These are phyloP conservation scores for Alisma plantagoaquatica DNA, from an alignment of 106 monocot species.

Conservation along the genomic window DNA sequence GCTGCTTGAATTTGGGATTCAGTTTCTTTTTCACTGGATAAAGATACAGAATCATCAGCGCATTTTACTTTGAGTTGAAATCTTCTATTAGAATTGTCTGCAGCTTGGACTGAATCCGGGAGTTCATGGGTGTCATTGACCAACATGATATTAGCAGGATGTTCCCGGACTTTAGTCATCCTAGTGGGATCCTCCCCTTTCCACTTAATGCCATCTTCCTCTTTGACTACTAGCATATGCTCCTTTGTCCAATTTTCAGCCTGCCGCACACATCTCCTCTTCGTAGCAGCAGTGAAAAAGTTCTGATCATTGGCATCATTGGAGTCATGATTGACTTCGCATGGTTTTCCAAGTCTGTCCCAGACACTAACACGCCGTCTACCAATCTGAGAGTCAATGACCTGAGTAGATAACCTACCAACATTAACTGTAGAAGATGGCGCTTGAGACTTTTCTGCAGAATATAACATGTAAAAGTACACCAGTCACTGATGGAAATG, in stretches of 20 bases:
- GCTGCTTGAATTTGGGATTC: slow-evolving; percentile 15
- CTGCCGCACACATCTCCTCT: slow-evolving; percentile 1
- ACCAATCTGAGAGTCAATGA: slow-evolving; percentile 17
- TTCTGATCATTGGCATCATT: background rate
- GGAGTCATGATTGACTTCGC: slow-evolving; percentile 8
- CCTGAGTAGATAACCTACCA: slow-evolving; percentile 20
- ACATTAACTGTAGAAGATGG: slow-evolving; percentile 1
- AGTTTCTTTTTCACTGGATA: slow-evolving; percentile 14
- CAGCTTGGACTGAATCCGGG: no score
- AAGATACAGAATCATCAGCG: slow-evolving; percentile 16
- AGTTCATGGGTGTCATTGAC: no score
- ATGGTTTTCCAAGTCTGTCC: slow-evolving; percentile 82
- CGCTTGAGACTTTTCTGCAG: slow-evolving; percentile 35
- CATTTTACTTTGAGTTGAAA: no score
- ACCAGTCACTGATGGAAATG: no score
- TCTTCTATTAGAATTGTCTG: no score
- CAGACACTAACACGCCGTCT: slow-evolving; percentile 62
- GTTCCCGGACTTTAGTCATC: no score
- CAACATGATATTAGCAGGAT: no score
- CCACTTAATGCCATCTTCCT: no score
- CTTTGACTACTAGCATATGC: no score
- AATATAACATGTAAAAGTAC: no score
- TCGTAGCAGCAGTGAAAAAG: slow-evolving; percentile 1
- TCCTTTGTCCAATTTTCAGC: no score
- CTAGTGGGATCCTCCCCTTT: no score